Evolutionary conservation across 176 grass and related monocot species (phyloP).

Genomic region (Carex parvula): DNA sequence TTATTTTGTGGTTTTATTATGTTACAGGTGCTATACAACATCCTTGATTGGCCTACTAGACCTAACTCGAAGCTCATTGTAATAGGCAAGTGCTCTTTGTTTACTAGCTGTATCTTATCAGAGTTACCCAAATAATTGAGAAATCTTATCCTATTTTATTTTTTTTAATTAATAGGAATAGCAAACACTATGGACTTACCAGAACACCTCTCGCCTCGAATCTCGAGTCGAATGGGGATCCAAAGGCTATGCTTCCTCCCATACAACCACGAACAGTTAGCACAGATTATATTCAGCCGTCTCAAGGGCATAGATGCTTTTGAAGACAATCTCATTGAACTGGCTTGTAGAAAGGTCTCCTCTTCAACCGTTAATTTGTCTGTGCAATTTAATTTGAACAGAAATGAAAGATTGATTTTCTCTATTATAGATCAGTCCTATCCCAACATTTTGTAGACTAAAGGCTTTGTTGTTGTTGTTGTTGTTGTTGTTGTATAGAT

Average conservation of each 20-base stretch:
- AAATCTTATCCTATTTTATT: constrained; percentile 25
- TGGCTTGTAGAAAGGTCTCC: constrained; percentile 92
- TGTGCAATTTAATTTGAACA: not conserved
- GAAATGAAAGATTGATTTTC: not conserved
- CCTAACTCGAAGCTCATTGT: constrained; percentile 81
- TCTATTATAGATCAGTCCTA: not conserved
- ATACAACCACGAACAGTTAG: constrained; percentile 79
- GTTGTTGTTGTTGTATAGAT: too few species aligned
- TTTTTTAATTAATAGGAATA: constrained; percentile 58
- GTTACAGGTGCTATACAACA: constrained; percentile 90
- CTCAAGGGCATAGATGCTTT: constrained; percentile 82
- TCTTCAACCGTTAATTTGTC: constrained; percentile 6
- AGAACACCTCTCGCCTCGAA: constrained; percentile 86
- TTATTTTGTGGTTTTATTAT: not conserved
- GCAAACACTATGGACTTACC: constrained; percentile 99
- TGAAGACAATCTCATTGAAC: constrained; percentile 94
- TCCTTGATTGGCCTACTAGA: constrained; percentile 96
- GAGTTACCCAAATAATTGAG: constrained; percentile 18
- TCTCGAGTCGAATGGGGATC: constrained; percentile 98
- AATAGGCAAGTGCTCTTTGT: constrained; percentile 55
- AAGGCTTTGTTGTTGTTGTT: too few species aligned
- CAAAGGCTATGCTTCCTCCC: constrained; percentile 86
- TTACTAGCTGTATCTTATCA: constrained; percentile 26
- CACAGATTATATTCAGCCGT: constrained; percentile 87
- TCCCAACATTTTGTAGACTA: too few species aligned